These are phyloP conservation scores for Violaceomyces palustris DNA, from an alignment of 1,284 basidiomycete genomes.

Conservation along the genomic window DNA sequence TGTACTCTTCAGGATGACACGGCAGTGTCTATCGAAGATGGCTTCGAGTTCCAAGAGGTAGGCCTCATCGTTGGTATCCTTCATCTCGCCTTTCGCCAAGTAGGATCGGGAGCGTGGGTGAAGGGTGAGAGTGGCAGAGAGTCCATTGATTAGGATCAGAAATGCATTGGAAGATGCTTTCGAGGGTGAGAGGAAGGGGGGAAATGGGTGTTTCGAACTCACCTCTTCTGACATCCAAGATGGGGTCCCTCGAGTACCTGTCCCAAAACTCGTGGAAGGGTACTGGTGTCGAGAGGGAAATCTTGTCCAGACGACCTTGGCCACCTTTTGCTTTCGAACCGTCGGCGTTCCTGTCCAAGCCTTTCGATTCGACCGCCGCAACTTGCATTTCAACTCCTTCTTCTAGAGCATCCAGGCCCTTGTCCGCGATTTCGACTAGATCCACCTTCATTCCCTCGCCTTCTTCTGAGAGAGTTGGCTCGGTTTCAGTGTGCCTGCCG, in stretches of 20 bases:
- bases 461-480: constrained; percentile 50
- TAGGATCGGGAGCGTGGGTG: constrained; percentile 4
- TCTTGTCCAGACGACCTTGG: too few species aligned
- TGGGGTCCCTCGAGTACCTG: background rate
- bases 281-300: too few species aligned
- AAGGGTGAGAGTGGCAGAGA: constrained; percentile 6
- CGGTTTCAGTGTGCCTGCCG: too few species aligned
- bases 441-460: background rate
- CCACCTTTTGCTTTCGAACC: too few species aligned
- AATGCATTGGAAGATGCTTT: too few species aligned
- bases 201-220: background rate
- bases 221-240: background rate
- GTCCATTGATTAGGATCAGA: too few species aligned
- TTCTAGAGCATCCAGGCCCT: background rate
- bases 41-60: constrained; percentile 14
- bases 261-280: constrained; percentile 22
- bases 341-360: too few species aligned
- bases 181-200: background rate
- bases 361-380: too few species aligned
- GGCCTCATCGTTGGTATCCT: constrained; percentile 22
- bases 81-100: constrained; percentile 12
- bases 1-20: too few species aligned
- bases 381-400: too few species aligned
- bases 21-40: too few species aligned
- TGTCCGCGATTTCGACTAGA: background rate